phyloP scores from a whole-genome alignment of 495 filamentous ascomycete species.

The Ramalina intermedia region DNA sequence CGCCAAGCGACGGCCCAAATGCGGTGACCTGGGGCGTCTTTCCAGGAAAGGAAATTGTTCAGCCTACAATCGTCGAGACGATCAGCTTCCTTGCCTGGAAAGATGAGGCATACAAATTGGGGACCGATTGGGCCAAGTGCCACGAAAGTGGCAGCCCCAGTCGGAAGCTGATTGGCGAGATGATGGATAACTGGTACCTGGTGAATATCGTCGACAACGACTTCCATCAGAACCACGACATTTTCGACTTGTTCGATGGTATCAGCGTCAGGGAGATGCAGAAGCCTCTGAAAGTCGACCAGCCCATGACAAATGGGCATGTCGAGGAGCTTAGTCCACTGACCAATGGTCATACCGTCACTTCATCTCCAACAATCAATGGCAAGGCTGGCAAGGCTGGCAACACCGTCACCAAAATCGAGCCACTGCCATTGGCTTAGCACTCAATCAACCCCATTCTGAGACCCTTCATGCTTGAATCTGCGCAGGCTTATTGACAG shows the following conservation, averaged over 20 bases:
- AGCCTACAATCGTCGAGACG: slow-evolving; percentile 97
- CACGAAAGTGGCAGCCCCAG: slow-evolving; percentile 66
- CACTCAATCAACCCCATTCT: not conserved
- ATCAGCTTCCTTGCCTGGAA: slow-evolving; percentile 98
- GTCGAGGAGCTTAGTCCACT: not conserved
- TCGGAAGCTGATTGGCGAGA: slow-evolving; percentile 59
- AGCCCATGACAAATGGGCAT: slow-evolving; percentile 12
- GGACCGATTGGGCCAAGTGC: slow-evolving; percentile 87
- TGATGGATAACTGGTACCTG: slow-evolving; percentile 85
- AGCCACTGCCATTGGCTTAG: not conserved
- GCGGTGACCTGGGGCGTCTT: slow-evolving; percentile 99
- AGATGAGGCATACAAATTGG: slow-evolving; percentile 89
- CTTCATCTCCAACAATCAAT: not conserved
- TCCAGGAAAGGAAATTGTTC: slow-evolving; percentile 95
- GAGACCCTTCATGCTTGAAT: not conserved
- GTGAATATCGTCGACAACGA: slow-evolving; percentile 98
- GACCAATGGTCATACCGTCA: not conserved
- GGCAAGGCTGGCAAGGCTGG: not conserved
- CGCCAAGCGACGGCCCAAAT: slow-evolving; percentile 72
- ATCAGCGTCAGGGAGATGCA: slow-evolving; percentile 55
- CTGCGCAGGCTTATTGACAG: not conserved
- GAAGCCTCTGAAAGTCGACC: slow-evolving; percentile 13
- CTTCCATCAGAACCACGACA: slow-evolving; percentile 62
- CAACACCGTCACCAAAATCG: not conserved
- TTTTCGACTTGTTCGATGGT: slow-evolving; percentile 79